These are phyloP conservation scores for Saussurea involucrata DNA, from an alignment of 129 eudicot genomes.

Conservation along the genomic window DNA sequence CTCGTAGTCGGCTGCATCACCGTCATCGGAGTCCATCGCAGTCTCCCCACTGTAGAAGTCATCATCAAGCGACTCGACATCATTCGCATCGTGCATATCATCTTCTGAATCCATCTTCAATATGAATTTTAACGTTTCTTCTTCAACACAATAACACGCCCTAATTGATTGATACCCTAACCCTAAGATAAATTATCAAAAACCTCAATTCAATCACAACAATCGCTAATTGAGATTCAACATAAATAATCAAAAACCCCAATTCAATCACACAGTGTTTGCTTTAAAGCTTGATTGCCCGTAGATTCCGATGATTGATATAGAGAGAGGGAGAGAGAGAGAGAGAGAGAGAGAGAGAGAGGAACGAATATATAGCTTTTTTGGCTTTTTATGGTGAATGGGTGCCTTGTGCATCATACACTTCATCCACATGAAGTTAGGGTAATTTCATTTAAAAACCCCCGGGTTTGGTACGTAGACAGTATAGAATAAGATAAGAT, in stretches of 20 bases:
- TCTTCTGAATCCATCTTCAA: conserved; percentile 69
- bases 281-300: conserved; percentile 25
- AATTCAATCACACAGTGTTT: conserved; percentile 20
- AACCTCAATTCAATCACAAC: conserved; percentile 22
- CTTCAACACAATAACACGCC: not conserved
- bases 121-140: not conserved
- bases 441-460: not conserved
- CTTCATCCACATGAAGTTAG: conserved; percentile 2
- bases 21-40: conserved; percentile 56
- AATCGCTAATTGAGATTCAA: conserved; percentile 7
- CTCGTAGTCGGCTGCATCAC: conserved; percentile 45
- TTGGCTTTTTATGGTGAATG: conserved; percentile 19
- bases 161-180: conserved; percentile 1
- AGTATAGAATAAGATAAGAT: no score
- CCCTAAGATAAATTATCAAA: not conserved
- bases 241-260: not conserved
- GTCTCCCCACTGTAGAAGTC: conserved; percentile 75
- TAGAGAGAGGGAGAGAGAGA: conserved; percentile 21
- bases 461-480: not conserved
- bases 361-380: conserved; percentile 24
- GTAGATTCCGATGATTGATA: conserved; percentile 36
- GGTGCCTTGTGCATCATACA: no score
- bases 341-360: conserved; percentile 3
- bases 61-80: conserved; percentile 64
- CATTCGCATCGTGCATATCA: conserved; percentile 87